Conservation (phyloP, 2,329 filamentous ascomycete species). For the Colletotrichum theobromicola region DNA sequence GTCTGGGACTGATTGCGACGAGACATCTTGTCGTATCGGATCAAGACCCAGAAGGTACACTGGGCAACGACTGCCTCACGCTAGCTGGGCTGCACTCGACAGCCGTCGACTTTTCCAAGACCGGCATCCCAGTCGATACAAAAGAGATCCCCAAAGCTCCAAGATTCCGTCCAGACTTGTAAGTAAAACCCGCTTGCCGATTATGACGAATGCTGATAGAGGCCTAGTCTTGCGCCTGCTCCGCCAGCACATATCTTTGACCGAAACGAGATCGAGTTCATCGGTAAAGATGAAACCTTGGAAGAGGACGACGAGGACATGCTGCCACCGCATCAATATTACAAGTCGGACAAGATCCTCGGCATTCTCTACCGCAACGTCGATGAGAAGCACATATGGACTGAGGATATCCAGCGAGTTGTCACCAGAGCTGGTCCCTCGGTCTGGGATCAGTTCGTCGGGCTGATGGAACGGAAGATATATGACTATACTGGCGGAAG, state of each 20-base stretch:
- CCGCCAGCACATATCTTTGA: conserved; percentile 50
- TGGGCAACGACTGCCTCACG: conserved; percentile 52
- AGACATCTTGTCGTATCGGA: conserved; percentile 71
- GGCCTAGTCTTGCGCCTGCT: conserved; percentile 48
- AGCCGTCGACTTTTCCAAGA: conserved; percentile 79
- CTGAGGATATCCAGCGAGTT: conserved; percentile 46
- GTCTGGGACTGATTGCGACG: conserved; percentile 69
- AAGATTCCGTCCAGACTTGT: conserved; percentile 60
- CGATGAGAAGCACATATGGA: conserved; percentile 73
- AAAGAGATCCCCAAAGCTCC: conserved; percentile 43
- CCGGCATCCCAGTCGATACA: conserved; percentile 64
- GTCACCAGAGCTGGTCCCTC: conserved; percentile 31
- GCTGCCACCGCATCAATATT: conserved; percentile 54
- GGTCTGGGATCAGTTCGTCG: conserved; percentile 50
- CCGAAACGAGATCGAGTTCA: conserved; percentile 45
- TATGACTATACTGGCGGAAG: conserved; percentile 26
- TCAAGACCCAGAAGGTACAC: conserved; percentile 54
- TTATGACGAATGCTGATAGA: background rate
- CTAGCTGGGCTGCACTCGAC: conserved; percentile 72
- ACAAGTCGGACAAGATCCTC: conserved; percentile 70
- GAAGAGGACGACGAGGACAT: conserved; percentile 54
- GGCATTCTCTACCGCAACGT: conserved; percentile 75
- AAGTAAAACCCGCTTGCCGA: conserved; percentile 28
- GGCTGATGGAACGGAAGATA: conserved; percentile 31
- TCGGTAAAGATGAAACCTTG: conserved; percentile 33